Conservation (phyloP, 108 stramenopile species). For the Skeletonema costatum region DNA sequence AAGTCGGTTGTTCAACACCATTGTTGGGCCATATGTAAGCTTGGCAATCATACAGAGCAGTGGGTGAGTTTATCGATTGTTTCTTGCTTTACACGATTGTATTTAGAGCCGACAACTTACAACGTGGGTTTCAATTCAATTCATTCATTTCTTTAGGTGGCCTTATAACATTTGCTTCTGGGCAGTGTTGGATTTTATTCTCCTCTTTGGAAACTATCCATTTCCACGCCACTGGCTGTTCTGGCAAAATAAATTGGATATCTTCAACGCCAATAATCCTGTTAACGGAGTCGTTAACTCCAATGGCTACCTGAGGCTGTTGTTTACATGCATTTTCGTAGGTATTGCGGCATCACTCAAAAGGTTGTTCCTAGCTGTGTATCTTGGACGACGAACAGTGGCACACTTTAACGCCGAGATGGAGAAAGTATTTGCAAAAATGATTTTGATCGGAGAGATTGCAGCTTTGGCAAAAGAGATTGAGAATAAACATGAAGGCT, state of each 20-base stretch:
- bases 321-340: constrained; percentile 33
- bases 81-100: not conserved
- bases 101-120: not conserved
- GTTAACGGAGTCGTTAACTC: constrained; percentile 15
- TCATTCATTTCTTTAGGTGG: constrained; percentile 6
- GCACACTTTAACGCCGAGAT: constrained; percentile 56
- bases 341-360: constrained; percentile 59
- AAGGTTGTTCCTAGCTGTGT: constrained; percentile 57
- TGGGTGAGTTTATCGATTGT: constrained; percentile 10
- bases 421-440: constrained; percentile 64
- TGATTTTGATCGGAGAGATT: constrained; percentile 66
- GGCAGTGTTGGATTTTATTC: constrained; percentile 40
- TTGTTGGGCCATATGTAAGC: constrained; percentile 41
- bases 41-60: constrained; percentile 45
- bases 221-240: constrained; percentile 47
- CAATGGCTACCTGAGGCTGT: constrained; percentile 17
- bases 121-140: not conserved
- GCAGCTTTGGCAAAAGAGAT: constrained; percentile 49
- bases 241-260: constrained; percentile 43
- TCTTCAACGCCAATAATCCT: constrained; percentile 47
- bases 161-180: constrained; percentile 42
- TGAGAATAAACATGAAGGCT: constrained; percentile 19
- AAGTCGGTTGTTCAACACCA: constrained; percentile 31
- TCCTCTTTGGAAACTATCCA: constrained; percentile 32
- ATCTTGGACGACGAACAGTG: constrained; percentile 60